Percentiles rank a stretch among this genome's conserved stretches.
These are phyloP conservation scores for Pyrenopolyporus hunteri DNA, from an alignment of 495 filamentous ascomycete species.

Conservation along the genomic window DNA sequence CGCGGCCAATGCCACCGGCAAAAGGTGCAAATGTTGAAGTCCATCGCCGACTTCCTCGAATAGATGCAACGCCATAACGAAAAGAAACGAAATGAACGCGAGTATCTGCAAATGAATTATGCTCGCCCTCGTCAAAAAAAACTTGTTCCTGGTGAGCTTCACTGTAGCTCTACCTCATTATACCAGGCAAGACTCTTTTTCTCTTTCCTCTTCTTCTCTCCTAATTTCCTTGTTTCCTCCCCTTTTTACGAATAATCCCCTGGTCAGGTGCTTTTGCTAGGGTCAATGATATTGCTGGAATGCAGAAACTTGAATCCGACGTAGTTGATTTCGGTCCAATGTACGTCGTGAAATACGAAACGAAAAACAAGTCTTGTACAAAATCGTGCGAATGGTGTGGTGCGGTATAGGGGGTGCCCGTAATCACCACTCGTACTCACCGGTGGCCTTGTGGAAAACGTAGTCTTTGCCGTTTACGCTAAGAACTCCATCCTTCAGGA, in stretches of 20 bases:
- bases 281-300: background rate
- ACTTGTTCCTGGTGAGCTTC: background rate
- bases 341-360: constrained; percentile 10
- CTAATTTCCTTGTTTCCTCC: too few species aligned
- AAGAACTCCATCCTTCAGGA: constrained; percentile 93
- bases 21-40: background rate
- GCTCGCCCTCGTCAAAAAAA: constrained; percentile 5
- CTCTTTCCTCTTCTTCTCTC: background rate
- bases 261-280: background rate
- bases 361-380: constrained; percentile 10
- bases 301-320: background rate
- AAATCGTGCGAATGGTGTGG: constrained; percentile 1
- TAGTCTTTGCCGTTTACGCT: constrained; percentile 93
- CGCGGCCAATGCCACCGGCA: background rate
- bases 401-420: background rate
- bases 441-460: constrained; percentile 95
- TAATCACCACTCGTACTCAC: constrained; percentile 94
- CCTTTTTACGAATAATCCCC: too few species aligned
- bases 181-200: background rate
- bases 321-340: background rate
- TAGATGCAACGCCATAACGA: background rate
- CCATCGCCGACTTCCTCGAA: background rate
- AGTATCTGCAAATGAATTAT: constrained; percentile 11
- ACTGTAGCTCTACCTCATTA: constrained; percentile 1
- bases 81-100: constrained; percentile 9